A percentile compares a stretch with the other conserved stretches of the same genome.
These are phyloP conservation scores for Mycena latifolia DNA, from an alignment of 768 basidiomycete genomes.

Conservation along the genomic window DNA sequence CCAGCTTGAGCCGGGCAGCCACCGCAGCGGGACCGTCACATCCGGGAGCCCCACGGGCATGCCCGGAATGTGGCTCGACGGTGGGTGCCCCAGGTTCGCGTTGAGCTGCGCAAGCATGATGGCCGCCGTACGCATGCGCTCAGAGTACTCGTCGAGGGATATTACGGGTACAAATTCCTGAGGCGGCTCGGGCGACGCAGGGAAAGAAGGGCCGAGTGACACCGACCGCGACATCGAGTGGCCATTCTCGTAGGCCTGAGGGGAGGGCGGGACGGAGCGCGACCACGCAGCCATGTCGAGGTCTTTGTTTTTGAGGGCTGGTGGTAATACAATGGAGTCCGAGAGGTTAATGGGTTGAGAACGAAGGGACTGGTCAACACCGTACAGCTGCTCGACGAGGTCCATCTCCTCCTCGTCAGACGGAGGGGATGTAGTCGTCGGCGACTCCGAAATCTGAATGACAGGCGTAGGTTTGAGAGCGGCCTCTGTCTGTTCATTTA, in stretches of 20 bases:
- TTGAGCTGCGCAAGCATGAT: slow-evolving; percentile 98
- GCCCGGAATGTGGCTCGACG: slow-evolving; percentile 26
- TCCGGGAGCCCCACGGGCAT: slow-evolving; percentile 32
- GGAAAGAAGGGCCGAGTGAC: slow-evolving; percentile 14
- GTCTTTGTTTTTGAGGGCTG: slow-evolving; percentile 88
- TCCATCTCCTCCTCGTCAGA: slow-evolving; percentile 91
- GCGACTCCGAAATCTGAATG: slow-evolving; percentile 28
- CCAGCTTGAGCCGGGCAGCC: slow-evolving; percentile 71
- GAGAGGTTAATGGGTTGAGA: slow-evolving; percentile 82
- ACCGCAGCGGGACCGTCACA: slow-evolving; percentile 51
- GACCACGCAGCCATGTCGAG: slow-evolving; percentile 92
- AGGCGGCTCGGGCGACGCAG: slow-evolving; percentile 28
- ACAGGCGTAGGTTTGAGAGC: slow-evolving; percentile 40
- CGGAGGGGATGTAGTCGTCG: slow-evolving; percentile 37
- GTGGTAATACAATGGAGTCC: slow-evolving; percentile 86
- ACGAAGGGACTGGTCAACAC: slow-evolving; percentile 78
- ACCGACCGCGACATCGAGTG: slow-evolving; percentile 33
- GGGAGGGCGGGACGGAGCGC: slow-evolving; percentile 59
- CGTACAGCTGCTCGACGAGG: slow-evolving; percentile 96
- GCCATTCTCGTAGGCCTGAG: slow-evolving; percentile 28
- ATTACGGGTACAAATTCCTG: slow-evolving; percentile 53
- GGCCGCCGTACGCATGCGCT: slow-evolving; percentile 98
- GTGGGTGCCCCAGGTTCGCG: slow-evolving; percentile 67
- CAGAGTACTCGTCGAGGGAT: slow-evolving; percentile 97
- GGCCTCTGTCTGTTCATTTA: slow-evolving; percentile 42